Percentiles rank a stretch among this genome's conserved stretches.
phyloP scores from a whole-genome alignment of 768 basidiomycete genomes.

The Rubroboletus satanas region DNA sequence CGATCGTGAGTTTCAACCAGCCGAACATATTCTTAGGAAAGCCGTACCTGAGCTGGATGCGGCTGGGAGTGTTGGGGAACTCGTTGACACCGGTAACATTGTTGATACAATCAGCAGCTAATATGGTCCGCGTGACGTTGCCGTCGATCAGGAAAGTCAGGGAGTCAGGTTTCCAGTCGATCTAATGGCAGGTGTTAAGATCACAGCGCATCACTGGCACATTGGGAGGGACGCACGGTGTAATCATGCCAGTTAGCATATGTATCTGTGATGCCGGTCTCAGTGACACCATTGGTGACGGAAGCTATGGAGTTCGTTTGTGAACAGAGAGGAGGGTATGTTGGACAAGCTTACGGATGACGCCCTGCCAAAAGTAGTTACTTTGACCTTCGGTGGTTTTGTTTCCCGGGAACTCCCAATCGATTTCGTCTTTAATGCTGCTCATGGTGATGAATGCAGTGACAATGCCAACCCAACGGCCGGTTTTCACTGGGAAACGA shows the following conservation, averaged over 20 bases:
- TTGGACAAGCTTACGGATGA: conserved; percentile 48
- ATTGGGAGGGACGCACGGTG: conserved; percentile 44
- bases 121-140: conserved; percentile 63
- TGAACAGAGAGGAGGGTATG: neutral
- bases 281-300: conserved; percentile 46
- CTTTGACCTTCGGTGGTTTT: conserved; percentile 64
- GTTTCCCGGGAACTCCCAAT: conserved; percentile 80
- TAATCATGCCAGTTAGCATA: conserved; percentile 72
- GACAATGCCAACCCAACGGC: conserved; percentile 77
- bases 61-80: conserved; percentile 76
- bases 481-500: conserved; percentile 58
- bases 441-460: conserved; percentile 85
- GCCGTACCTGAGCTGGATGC: conserved; percentile 73
- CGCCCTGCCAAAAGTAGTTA: conserved; percentile 78
- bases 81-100: conserved; percentile 48
- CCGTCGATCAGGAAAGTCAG: conserved; percentile 71
- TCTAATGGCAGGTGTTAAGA: conserved; percentile 36
- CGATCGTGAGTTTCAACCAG: conserved; percentile 1
- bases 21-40: neutral
- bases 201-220: neutral
- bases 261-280: conserved; percentile 55
- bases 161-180: conserved; percentile 74
- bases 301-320: conserved; percentile 31
- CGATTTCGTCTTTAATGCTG: conserved; percentile 80
- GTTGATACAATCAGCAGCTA: conserved; percentile 54